Percentiles rank a stretch among this genome's conserved stretches.
These are phyloP conservation scores for Pichia sporocuriosa DNA, from an alignment of 805 yeast species.

Conservation along the genomic window DNA sequence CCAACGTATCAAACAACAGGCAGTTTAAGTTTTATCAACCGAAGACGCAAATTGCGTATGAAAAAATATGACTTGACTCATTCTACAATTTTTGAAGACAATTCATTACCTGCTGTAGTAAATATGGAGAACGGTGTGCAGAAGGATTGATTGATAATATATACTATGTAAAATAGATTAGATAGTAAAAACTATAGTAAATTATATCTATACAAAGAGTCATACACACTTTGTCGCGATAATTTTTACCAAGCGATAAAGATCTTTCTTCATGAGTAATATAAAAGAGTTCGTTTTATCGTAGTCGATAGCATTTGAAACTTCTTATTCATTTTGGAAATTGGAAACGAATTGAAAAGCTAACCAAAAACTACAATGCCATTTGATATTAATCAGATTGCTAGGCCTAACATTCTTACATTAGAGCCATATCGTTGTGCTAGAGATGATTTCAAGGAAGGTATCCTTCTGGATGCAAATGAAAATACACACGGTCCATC, in stretches of 20 bases:
- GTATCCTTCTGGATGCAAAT: slow-evolving; percentile 88
- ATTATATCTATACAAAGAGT: too few species aligned
- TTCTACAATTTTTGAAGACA: slow-evolving; percentile 31
- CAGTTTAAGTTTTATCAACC: slow-evolving; percentile 30
- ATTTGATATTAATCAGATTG: slow-evolving; percentile 50
- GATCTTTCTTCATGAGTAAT: too few species aligned
- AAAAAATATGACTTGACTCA: slow-evolving; percentile 32
- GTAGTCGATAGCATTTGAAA: too few species aligned
- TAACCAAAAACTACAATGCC: slow-evolving; percentile 26
- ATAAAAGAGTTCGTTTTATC: too few species aligned
- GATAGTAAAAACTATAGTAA: too few species aligned
- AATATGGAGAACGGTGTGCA: too few species aligned
- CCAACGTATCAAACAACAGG: slow-evolving; percentile 19
- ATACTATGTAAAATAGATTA: too few species aligned
- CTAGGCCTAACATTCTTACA: slow-evolving; percentile 77
- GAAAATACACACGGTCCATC: slow-evolving; percentile 94
- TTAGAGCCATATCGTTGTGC: slow-evolving; percentile 95
- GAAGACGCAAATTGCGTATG: slow-evolving; percentile 30
- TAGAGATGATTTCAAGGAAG: slow-evolving; percentile 87
- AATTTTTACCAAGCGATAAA: too few species aligned
- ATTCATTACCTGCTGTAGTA: neutral
- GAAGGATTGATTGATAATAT: too few species aligned
- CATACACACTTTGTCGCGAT: too few species aligned
- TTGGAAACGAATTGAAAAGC: too few species aligned
- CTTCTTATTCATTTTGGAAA: too few species aligned